phyloP scores from a whole-genome alignment of 805 yeast species.

The Saccharomycopsis babjevae region DNA sequence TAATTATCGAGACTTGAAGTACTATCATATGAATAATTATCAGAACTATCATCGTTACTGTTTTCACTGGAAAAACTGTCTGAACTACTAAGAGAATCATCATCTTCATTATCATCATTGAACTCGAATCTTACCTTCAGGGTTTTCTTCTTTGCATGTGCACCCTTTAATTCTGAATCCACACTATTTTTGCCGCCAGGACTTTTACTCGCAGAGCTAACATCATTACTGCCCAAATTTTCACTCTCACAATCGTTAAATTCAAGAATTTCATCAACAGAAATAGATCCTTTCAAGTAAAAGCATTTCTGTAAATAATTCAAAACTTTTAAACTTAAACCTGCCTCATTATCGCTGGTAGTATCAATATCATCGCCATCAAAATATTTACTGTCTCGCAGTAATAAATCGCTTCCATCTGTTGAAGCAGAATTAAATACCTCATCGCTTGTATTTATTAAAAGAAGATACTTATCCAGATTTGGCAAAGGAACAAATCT shows the following conservation, averaged over 20 bases:
- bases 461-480: slow-evolving; percentile 17
- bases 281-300: background rate
- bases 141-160: slow-evolving; percentile 12
- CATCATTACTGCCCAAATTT: background rate
- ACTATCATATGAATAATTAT: background rate
- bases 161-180: slow-evolving; percentile 20
- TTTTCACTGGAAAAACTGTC: background rate
- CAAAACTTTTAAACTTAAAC: background rate
- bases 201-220: background rate
- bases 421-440: background rate
- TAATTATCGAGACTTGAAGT: background rate
- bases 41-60: background rate
- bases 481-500: slow-evolving; percentile 15
- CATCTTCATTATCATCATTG: background rate
- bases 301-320: background rate
- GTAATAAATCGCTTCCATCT: background rate
- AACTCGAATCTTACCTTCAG: slow-evolving; percentile 14
- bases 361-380: background rate
- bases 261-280: slow-evolving; percentile 11
- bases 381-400: background rate
- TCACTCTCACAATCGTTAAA: slow-evolving; percentile 7
- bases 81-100: background rate
- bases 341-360: background rate
- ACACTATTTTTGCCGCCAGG: slow-evolving; percentile 12
- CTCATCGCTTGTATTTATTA: slow-evolving; percentile 13